Evolutionary conservation across 2,329 filamentous ascomycete genomes (phyloP).

Genomic region (Colletotrichum shisoi): DNA sequence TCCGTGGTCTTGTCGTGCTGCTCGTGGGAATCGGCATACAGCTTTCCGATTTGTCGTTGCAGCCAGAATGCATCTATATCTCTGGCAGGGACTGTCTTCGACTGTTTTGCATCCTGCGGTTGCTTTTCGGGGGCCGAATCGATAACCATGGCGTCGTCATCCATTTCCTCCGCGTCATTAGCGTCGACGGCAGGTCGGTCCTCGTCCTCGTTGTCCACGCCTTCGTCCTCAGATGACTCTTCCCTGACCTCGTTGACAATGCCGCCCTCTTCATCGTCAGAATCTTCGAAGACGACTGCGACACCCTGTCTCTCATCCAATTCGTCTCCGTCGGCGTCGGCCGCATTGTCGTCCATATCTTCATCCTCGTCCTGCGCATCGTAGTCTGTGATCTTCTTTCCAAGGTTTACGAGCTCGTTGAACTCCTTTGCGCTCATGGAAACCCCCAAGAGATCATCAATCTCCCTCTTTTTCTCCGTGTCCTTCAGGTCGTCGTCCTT

Average conservation of each 20-base stretch:
- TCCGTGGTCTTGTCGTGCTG: constrained; percentile 92
- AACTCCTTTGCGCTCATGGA: constrained; percentile 88
- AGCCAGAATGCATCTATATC: constrained; percentile 98
- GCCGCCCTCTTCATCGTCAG: constrained; percentile 82
- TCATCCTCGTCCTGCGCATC: constrained; percentile 96
- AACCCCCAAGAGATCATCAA: constrained; percentile 90
- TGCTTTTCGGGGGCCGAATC: constrained; percentile 67
- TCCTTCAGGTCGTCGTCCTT: constrained; percentile 98
- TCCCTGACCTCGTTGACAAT: constrained; percentile 88
- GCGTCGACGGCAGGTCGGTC: constrained; percentile 63
- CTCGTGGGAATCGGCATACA: constrained; percentile 90
- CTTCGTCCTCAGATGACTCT: constrained; percentile 83
- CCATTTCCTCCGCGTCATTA: constrained; percentile 47
- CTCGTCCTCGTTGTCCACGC: constrained; percentile 69
- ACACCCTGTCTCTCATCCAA: constrained; percentile 96
- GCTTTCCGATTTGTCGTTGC: constrained; percentile 85
- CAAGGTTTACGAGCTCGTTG: constrained; percentile 93
- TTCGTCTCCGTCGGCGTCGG: constrained; percentile 73
- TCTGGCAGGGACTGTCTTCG: constrained; percentile 75
- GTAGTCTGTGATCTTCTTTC: constrained; percentile 99
- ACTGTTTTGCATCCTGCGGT: constrained; percentile 59
- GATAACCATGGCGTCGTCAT: constrained; percentile 81
- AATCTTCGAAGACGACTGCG: constrained; percentile 94
- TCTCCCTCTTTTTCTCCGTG: constrained; percentile 96
- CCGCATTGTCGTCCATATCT: constrained; percentile 75